These are phyloP conservation scores for Salix exigua DNA, from an alignment of 345 rosid genomes.

Conservation along the genomic window DNA sequence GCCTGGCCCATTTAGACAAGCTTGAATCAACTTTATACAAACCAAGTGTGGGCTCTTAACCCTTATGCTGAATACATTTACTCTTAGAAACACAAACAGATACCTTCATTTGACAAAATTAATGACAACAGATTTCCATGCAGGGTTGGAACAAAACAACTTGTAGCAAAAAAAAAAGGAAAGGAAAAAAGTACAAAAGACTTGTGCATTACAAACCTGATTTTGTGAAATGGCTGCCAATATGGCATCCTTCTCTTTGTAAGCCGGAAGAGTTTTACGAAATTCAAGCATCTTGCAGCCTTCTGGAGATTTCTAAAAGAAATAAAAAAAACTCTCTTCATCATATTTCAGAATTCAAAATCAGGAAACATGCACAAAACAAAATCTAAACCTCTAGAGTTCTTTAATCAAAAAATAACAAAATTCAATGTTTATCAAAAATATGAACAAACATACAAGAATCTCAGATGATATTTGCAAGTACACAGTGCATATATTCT, in stretches of 20 bases:
- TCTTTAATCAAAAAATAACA: background rate
- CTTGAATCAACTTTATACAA: background rate
- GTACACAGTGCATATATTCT: background rate
- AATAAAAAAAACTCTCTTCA: background rate
- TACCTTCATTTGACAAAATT: background rate
- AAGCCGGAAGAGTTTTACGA: constrained; percentile 78
- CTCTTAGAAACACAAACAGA: background rate
- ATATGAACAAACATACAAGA: background rate
- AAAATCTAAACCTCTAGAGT: background rate
- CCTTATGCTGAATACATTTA: background rate
- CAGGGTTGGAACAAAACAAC: background rate
- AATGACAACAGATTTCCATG: background rate
- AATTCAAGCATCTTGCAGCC: constrained; percentile 63
- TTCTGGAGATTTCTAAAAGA: constrained; percentile 56
- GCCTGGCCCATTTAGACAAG: background rate
- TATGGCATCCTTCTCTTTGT: constrained; percentile 64
- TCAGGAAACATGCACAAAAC: background rate
- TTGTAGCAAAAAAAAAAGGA: constrained; percentile 4
- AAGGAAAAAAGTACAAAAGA: background rate
- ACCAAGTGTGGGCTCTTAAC: background rate
- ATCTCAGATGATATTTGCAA: too few relatives aligned
- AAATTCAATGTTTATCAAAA: background rate
- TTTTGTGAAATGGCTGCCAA: constrained; percentile 52
- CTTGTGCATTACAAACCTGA: constrained; percentile 47
- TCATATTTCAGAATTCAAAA: background rate